phyloP scores from a whole-genome alignment of 2,329 filamentous ascomycete species.

The Bipolaris oryzae region DNA sequence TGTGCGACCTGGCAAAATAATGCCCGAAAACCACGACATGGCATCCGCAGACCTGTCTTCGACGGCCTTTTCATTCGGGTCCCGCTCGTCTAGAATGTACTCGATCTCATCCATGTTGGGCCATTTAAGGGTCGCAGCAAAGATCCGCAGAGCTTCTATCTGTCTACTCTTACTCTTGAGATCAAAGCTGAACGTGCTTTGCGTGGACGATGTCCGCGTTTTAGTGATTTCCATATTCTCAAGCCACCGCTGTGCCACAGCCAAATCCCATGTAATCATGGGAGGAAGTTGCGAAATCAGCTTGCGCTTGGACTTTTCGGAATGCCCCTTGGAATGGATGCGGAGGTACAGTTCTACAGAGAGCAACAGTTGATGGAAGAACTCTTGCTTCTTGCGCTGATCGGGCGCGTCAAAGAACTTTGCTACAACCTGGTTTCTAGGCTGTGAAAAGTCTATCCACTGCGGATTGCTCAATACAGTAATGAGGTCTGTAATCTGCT shows the following conservation, averaged over 20 bases:
- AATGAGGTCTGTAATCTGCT: conserved; percentile 75
- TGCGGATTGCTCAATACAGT: conserved; percentile 69
- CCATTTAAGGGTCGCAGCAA: conserved; percentile 77
- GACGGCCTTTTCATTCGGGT: conserved; percentile 52
- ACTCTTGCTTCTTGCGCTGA: conserved; percentile 64
- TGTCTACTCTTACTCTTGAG: conserved; percentile 70
- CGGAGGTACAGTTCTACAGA: conserved; percentile 74
- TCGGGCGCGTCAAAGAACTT: conserved; percentile 70
- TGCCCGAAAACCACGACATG: conserved; percentile 77
- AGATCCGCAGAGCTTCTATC: conserved; percentile 70
- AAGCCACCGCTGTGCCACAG: conserved; percentile 74
- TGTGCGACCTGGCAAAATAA: conserved; percentile 72
- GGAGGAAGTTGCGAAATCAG: conserved; percentile 70
- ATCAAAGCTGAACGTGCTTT: conserved; percentile 63
- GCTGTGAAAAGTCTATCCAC: conserved; percentile 75
- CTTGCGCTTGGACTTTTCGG: conserved; percentile 68
- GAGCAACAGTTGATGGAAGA: conserved; percentile 78
- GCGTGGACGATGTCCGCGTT: conserved; percentile 55
- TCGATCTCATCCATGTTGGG: conserved; percentile 72
- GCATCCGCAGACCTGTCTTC: conserved; percentile 72
- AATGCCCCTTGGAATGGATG: conserved; percentile 67
- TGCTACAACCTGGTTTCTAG: conserved; percentile 74
- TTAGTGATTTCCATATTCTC: conserved; percentile 71
- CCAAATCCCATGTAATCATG: conserved; percentile 73
- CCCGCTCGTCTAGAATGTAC: conserved; percentile 65